Evolutionary conservation across 2,329 filamentous ascomycete species (phyloP).

Genomic region (Furcasterigmium sp.): DNA sequence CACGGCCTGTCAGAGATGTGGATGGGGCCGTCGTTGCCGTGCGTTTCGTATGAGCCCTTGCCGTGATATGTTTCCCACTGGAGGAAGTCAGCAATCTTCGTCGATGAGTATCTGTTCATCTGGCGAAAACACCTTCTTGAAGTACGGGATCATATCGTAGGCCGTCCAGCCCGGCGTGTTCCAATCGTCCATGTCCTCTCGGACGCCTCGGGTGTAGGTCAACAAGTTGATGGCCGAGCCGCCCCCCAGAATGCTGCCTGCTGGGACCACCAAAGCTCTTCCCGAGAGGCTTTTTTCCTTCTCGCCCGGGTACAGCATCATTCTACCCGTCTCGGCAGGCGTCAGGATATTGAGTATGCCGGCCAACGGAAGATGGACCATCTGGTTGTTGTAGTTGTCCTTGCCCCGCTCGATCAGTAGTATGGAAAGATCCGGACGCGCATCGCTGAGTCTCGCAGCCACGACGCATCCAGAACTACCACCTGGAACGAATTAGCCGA

Average conservation of each 20-base stretch:
- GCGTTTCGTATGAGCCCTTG: conserved; percentile 28
- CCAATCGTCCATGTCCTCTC: conserved; percentile 27
- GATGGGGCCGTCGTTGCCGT: conserved; percentile 44
- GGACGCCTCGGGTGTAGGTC: conserved; percentile 25
- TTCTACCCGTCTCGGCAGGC: conserved; percentile 6
- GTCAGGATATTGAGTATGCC: conserved; percentile 9
- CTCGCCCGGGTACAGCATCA: conserved; percentile 16
- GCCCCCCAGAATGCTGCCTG: conserved; percentile 22
- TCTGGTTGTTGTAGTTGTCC: conserved; percentile 18
- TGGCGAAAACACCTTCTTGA: conserved; percentile 21
- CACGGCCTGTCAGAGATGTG: conserved; percentile 42
- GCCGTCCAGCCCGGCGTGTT: conserved; percentile 25
- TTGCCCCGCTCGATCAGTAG: conserved; percentile 21
- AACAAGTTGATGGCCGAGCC: conserved; percentile 27
- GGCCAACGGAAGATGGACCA: conserved; percentile 17
- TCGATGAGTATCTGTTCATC: too few species aligned
- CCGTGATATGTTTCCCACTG: conserved; percentile 44
- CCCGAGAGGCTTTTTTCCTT: conserved; percentile 16
- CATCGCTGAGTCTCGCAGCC: conserved; percentile 18
- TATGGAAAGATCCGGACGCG: conserved; percentile 18
- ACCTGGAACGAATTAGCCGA: conserved; percentile 11
- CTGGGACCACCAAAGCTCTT: conserved; percentile 15
- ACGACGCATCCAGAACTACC: conserved; percentile 20
- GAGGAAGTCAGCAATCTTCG: background rate
- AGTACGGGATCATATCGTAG: conserved; percentile 22